Base-by-base conservation (phyloP, 495 filamentous ascomycete species). In the Penicillium fimorum region DNA sequence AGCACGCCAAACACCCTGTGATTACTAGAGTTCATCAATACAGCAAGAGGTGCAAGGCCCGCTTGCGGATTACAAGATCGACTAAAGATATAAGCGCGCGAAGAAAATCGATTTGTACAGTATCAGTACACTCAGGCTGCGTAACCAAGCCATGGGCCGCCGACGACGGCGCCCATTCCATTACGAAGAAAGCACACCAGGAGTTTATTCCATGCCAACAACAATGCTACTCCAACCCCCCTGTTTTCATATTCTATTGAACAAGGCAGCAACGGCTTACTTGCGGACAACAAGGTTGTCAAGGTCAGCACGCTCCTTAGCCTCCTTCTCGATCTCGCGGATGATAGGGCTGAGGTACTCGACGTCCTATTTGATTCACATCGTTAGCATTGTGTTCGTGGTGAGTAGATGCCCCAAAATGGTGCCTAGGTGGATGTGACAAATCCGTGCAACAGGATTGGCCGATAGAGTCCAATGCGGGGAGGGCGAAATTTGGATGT, bases 321-420 rank as follows among this genome's bases (percentile, higher is more conserved):
- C 70, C 81, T 96, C 92, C 61, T 87, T 82, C 77, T 91, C 83
- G 70, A 96, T 85, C 76, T 92, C 87, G 62, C 81, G 77, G 73
- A 96, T 91, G 71, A 94, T 86, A 37, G 86, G 87, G 62, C 81
- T 78, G 20, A 96, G 84, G 73, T 96, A 96, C 51, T 79, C 79
- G 53, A 83, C 68, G 62, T 96, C 91, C 88, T 96, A 75, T 52
- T 48, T 32, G 12, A 45, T 55, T 38, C 44, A 57, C 24, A 46
- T 22, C 17, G 55, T 72, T 51, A 70, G 65, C 51, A 55, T 61
- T 17, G 20, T 37, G 15, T 58, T 52, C 18, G 20, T 40, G 35
- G 20, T 27, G 12, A 20, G 40, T 52, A 27, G 12, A 58, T 50
- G 20, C 11, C 47, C 63, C 44, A 59, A 64, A 32, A 49, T 41